Evolutionary conservation across 2,329 filamentous ascomycete species (phyloP), one percentile per base, ranked within the genome.

Genomic region (Diaporthe sp.): DNA sequence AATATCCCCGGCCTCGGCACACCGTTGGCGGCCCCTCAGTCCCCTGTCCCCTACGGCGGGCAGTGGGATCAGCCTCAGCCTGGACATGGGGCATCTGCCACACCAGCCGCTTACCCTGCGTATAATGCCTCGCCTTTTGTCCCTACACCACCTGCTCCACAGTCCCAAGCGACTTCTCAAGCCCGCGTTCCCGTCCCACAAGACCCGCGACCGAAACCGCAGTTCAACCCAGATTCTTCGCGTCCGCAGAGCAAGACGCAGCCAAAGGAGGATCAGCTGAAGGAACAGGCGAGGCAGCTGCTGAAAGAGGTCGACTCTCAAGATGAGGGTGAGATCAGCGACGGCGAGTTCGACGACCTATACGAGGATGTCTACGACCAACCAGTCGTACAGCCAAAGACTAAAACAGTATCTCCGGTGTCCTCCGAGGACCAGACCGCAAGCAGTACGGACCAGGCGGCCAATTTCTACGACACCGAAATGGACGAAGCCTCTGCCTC

Each of bases 311-410:
- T 53, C 25, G 77, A 79, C 10, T 78, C 78, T 27, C 75, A 83
- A 35, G 94, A 97, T 79, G 94, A 97, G 79, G 94, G 93, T 22
- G 94, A 97, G 81, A 81, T 97, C 39, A 94, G 91, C 76, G 94
- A 96, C 78, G 89, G 87, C 25, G 91, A 93, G 78, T 86, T 88
- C 65, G 88, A 91, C 66, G 88, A 91, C 77, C 78, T 88, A 3
- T 91, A 91, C 75, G 88, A 90, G 37, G 69, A 75, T 47, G 69
- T 53, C 17, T 51, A 65, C 13, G 65, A 85, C 87, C 13, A 78
- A 77, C 61, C 79, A 78, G 44, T 59, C 35, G 44, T 42, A 50
- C 50, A 50, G 27, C 37, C 51, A 50, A 47, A 59, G 12, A 30
- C 47, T 51, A 53, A 53, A 47, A 25, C 37, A 22, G 71, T 51